These are phyloP conservation scores for Saccharomycopsis amapae DNA, from an alignment of 805 yeast species.

Conservation along the genomic window DNA sequence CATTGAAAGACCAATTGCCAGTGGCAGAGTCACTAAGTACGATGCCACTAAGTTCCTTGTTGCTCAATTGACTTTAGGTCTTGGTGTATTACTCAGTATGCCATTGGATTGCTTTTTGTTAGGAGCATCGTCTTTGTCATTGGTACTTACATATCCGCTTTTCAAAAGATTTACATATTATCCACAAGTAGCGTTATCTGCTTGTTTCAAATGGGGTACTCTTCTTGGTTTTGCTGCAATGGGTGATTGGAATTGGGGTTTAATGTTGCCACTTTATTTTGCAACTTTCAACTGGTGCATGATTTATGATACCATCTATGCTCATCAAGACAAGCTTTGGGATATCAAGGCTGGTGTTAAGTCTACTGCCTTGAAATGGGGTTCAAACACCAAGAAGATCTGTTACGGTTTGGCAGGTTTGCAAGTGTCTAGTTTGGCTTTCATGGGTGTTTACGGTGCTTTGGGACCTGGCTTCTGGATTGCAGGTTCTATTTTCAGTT, in stretches of 20 bases:
- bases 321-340: conserved; percentile 91
- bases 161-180: conserved; percentile 93
- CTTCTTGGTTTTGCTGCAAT: conserved; percentile 93
- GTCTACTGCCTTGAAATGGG: conserved; percentile 96
- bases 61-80: conserved; percentile 68
- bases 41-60: conserved; percentile 68
- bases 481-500: conserved; percentile 61
- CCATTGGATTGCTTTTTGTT: conserved; percentile 78
- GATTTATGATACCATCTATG: conserved; percentile 93
- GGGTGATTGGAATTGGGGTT: conserved; percentile 71
- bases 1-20: conserved; percentile 84
- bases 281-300: conserved; percentile 88
- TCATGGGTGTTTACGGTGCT: conserved; percentile 63
- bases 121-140: conserved; percentile 73
- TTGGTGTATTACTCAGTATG: conserved; percentile 59
- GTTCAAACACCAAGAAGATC: conserved; percentile 63
- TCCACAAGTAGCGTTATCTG: conserved; percentile 78
- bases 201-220: conserved; percentile 93
- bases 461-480: conserved; percentile 74
- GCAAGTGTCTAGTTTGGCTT: conserved; percentile 56
- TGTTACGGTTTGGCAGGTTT: conserved; percentile 55
- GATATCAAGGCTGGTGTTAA: conserved; percentile 89
- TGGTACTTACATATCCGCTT: conserved; percentile 83
- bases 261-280: conserved; percentile 70
- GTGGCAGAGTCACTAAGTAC: conserved; percentile 65